These are phyloP conservation scores for Barnettozyma californica DNA, from an alignment of 805 yeast genomes.

Conservation along the genomic window DNA sequence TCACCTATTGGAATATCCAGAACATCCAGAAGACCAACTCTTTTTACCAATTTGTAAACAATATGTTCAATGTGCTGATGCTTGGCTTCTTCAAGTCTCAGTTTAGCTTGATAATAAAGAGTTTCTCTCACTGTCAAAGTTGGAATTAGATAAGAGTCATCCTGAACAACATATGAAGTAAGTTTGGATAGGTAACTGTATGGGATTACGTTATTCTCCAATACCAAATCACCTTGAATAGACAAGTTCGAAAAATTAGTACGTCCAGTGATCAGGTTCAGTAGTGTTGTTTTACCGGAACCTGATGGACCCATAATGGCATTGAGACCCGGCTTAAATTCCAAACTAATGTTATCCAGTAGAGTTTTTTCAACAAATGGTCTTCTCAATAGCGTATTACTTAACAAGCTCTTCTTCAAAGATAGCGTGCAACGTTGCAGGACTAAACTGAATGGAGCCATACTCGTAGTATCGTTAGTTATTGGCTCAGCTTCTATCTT, in stretches of 20 bases:
- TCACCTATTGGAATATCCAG: slow-evolving; percentile 40
- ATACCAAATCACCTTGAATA: slow-evolving; percentile 36
- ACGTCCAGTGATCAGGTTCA: slow-evolving; percentile 60
- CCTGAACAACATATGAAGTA: slow-evolving; percentile 76
- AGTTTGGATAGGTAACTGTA: slow-evolving; percentile 30
- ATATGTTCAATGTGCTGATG: slow-evolving; percentile 39
- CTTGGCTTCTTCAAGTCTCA: slow-evolving; percentile 48
- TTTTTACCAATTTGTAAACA: slow-evolving; percentile 53
- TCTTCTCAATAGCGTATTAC: slow-evolving; percentile 3
- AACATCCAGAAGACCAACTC: slow-evolving; percentile 53
- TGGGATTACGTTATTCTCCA: slow-evolving; percentile 37
- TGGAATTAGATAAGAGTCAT: slow-evolving; percentile 67
- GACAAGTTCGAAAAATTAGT: slow-evolving; percentile 24
- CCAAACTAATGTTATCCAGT: slow-evolving; percentile 42
- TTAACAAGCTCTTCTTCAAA: slow-evolving; percentile 10
- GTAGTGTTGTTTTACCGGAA: slow-evolving; percentile 66
- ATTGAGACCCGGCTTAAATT: slow-evolving; percentile 68
- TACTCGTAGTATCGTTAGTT: background rate
- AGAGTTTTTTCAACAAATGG: slow-evolving; percentile 11
- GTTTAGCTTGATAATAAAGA: slow-evolving; percentile 59
- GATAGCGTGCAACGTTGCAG: slow-evolving; percentile 10
- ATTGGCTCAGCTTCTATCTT: background rate
- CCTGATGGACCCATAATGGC: slow-evolving; percentile 83
- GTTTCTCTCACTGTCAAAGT: slow-evolving; percentile 77
- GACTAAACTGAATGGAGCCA: slow-evolving; percentile 3